Conservation (phyloP, 768 basidiomycete genomes). For the Lactifluus pinguis region DNA sequence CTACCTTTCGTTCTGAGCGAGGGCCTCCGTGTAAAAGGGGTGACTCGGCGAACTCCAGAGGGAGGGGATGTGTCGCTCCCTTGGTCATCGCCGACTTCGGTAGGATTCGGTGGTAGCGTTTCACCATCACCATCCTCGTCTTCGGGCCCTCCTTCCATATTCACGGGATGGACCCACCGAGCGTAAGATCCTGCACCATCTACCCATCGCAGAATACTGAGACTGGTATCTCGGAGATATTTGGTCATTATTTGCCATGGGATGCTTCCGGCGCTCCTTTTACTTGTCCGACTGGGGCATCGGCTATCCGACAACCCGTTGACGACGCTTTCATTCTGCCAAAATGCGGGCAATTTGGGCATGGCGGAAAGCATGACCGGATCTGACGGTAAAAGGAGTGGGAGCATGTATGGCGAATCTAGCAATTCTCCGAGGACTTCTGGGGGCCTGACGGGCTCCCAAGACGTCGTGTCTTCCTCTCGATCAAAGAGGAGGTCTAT, state of each 20-base stretch:
- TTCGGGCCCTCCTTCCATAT: constrained; percentile 24
- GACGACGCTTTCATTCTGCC: constrained; percentile 27
- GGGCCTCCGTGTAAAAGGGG: constrained; percentile 61
- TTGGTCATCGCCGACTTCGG: constrained; percentile 26
- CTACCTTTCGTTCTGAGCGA: constrained; percentile 30
- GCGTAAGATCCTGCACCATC: constrained; percentile 55
- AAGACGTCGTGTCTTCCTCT: constrained; percentile 50
- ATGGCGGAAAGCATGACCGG: constrained; percentile 66
- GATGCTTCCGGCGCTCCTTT: constrained; percentile 33
- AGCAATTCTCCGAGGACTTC: constrained; percentile 84
- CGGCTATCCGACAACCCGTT: constrained; percentile 25
- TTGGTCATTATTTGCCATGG: constrained; percentile 52
- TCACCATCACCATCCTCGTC: constrained; percentile 32
- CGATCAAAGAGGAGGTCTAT: constrained; percentile 81
- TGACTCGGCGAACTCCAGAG: constrained; percentile 33
- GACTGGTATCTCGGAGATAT: constrained; percentile 51
- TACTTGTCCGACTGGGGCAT: constrained; percentile 31
- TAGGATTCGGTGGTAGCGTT: constrained; percentile 23
- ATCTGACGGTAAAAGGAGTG: constrained; percentile 74
- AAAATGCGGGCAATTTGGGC: constrained; percentile 38
- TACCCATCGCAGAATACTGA: constrained; percentile 57
- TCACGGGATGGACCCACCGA: constrained; percentile 46
- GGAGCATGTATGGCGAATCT: constrained; percentile 91
- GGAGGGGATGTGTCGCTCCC: constrained; percentile 26
- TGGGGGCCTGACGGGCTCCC: constrained; percentile 71